Conservation (phyloP, 75 land plant species). For the Ceratopteris richardii region DNA sequence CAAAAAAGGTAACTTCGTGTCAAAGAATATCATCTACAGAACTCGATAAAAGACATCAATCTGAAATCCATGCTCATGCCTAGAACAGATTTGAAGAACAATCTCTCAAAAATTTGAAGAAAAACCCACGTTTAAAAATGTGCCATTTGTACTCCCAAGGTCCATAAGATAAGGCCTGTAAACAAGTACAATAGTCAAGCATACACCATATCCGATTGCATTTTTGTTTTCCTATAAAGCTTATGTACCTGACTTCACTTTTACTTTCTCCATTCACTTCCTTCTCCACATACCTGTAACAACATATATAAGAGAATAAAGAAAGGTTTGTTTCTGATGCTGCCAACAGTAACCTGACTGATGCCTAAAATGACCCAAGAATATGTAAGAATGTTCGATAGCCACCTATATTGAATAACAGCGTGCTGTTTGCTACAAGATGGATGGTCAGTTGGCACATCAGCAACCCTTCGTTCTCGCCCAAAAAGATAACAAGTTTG, state of each 20-base stretch:
- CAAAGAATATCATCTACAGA: too few relatives aligned
- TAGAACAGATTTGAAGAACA: too few relatives aligned
- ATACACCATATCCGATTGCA: neutral
- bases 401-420: slow-evolving; percentile 91
- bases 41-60: too few relatives aligned
- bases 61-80: too few relatives aligned
- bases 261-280: slow-evolving; percentile 57
- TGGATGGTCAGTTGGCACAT: slow-evolving; percentile 96
- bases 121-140: slow-evolving; percentile 78
- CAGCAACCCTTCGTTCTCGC: slow-evolving; percentile 95
- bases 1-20: too few relatives aligned
- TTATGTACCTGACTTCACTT: slow-evolving; percentile 58
- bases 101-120: too few relatives aligned
- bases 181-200: neutral
- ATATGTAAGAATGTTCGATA: too few relatives aligned
- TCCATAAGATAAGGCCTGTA: slow-evolving; percentile 97
- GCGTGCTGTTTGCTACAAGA: slow-evolving; percentile 99
- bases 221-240: neutral
- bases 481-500: slow-evolving; percentile 98
- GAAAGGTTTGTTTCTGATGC: too few relatives aligned
- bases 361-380: too few relatives aligned
- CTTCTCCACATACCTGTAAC: slow-evolving; percentile 75
- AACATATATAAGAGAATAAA: neutral
- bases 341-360: too few relatives aligned
- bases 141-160: slow-evolving; percentile 95